phyloP scores from a whole-genome alignment of 768 basidiomycete species.

The Suillus alpinus region DNA sequence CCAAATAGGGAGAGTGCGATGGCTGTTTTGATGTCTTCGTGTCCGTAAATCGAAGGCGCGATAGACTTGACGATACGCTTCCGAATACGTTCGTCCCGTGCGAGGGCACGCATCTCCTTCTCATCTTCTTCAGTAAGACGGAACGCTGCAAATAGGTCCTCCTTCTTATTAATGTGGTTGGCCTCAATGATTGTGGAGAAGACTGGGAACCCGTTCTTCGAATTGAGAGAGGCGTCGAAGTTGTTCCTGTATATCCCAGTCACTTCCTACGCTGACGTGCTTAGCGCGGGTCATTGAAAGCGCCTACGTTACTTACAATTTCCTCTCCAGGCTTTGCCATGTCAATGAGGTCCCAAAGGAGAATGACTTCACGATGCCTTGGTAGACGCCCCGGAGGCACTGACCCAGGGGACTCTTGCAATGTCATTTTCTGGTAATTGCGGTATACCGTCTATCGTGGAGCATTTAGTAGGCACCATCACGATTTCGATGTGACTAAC shows the following conservation, averaged over 20 bases:
- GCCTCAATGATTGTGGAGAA: constrained; percentile 98
- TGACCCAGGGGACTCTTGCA: constrained; percentile 96
- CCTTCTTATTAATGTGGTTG: constrained; percentile 98
- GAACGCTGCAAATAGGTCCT: constrained; percentile 98
- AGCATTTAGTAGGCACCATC: not conserved
- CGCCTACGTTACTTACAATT: constrained; percentile 57
- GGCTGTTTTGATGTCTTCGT: constrained; percentile 98
- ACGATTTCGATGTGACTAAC: constrained; percentile 37
- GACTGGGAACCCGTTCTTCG: constrained; percentile 98
- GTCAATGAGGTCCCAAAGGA: constrained; percentile 98
- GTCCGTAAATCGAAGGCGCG: constrained; percentile 98
- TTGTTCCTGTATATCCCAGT: constrained; percentile 99
- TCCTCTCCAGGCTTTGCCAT: constrained; percentile 98
- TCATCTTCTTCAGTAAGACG: constrained; percentile 97
- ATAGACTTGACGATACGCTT: constrained; percentile 99
- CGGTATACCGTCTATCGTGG: constrained; percentile 85
- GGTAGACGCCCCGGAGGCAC: constrained; percentile 97
- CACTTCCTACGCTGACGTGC: constrained; percentile 64
- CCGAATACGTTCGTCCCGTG: constrained; percentile 90
- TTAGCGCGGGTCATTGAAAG: constrained; percentile 8
- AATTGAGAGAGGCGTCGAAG: constrained; percentile 96
- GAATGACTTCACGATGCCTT: constrained; percentile 92
- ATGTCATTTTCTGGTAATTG: constrained; percentile 98
- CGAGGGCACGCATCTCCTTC: constrained; percentile 81
- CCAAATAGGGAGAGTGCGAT: constrained; percentile 93